These are phyloP conservation scores for Berberis thunbergii DNA, from an alignment of 164 flowering plant genomes.

Conservation along the genomic window DNA sequence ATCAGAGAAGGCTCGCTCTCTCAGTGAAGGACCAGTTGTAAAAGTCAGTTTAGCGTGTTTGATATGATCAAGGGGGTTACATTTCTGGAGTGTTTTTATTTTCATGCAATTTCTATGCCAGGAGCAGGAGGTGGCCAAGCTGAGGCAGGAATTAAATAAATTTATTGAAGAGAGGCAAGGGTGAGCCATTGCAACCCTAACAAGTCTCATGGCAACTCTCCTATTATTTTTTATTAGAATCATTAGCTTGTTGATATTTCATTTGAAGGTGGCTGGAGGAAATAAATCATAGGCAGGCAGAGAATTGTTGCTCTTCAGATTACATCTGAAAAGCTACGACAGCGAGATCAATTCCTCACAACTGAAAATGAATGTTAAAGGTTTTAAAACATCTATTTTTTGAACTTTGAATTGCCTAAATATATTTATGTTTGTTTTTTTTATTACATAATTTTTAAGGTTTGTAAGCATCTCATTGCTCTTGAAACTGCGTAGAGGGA, in stretches of 20 bases:
- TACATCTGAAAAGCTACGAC: conserved; percentile 67
- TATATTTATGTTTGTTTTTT: neutral
- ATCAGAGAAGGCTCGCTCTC: conserved; percentile 38
- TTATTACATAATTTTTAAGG: neutral
- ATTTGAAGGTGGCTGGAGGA: conserved; percentile 80
- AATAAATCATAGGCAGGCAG: conserved; percentile 75
- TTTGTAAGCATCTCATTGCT: neutral
- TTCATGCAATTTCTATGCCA: conserved; percentile 11
- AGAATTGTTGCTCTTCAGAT: conserved; percentile 58
- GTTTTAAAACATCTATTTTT: conserved; percentile 17
- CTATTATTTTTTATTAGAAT: neutral
- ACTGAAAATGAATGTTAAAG: conserved; percentile 82
- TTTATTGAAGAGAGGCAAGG: conserved; percentile 73
- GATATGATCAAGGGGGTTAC: neutral
- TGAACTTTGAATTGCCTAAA: neutral
- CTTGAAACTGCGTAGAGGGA: conserved; percentile 39
- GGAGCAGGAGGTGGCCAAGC: conserved; percentile 55
- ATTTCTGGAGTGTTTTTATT: neutral
- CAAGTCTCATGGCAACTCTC: neutral
- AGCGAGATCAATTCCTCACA: conserved; percentile 49
- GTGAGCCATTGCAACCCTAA: conserved; percentile 28
- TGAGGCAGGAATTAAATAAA: conserved; percentile 68
- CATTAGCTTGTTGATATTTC: conserved; percentile 4
- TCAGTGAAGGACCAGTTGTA: conserved; percentile 32
- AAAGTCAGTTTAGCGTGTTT: conserved; percentile 32